phyloP scores from a whole-genome alignment of 176 grass and related monocot genomes.

The Secale cereale region DNA sequence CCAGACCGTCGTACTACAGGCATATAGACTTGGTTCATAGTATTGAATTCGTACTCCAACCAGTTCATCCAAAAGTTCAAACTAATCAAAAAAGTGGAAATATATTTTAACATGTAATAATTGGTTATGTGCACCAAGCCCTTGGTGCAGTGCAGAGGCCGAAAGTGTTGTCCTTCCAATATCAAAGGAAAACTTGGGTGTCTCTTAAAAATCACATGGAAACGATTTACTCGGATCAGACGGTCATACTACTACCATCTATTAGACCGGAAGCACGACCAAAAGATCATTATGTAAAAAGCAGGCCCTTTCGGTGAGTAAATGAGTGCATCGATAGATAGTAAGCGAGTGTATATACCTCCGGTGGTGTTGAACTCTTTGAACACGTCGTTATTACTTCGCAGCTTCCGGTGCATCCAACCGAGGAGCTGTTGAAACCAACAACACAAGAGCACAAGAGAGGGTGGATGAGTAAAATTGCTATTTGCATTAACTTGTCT shows the following conservation, averaged over 20 bases:
- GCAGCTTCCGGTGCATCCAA: slow-evolving; percentile 96
- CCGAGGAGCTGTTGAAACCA: slow-evolving; percentile 58
- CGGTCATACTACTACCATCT: too few relatives aligned
- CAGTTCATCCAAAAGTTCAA: too few relatives aligned
- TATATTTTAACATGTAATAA: too few relatives aligned
- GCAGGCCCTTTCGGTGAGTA: neutral
- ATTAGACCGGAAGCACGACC: neutral
- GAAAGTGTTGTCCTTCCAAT: too few relatives aligned
- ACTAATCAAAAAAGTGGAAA: too few relatives aligned
- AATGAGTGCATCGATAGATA: neutral
- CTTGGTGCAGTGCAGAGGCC: too few relatives aligned
- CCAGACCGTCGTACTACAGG: too few relatives aligned
- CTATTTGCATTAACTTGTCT: too few relatives aligned
- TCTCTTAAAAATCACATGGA: too few relatives aligned
- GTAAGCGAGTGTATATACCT: slow-evolving; percentile 23
- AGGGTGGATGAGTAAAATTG: neutral
- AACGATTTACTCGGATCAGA: neutral
- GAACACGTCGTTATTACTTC: slow-evolving; percentile 67
- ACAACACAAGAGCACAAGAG: neutral
- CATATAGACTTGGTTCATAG: too few relatives aligned
- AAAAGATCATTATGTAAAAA: neutral
- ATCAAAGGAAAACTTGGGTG: neutral
- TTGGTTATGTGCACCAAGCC: too few relatives aligned
- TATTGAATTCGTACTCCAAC: too few relatives aligned
- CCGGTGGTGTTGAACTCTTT: slow-evolving; percentile 54